phyloP scores from a whole-genome alignment of 2,329 filamentous ascomycete species.

The Cladorrhinum sp. region DNA sequence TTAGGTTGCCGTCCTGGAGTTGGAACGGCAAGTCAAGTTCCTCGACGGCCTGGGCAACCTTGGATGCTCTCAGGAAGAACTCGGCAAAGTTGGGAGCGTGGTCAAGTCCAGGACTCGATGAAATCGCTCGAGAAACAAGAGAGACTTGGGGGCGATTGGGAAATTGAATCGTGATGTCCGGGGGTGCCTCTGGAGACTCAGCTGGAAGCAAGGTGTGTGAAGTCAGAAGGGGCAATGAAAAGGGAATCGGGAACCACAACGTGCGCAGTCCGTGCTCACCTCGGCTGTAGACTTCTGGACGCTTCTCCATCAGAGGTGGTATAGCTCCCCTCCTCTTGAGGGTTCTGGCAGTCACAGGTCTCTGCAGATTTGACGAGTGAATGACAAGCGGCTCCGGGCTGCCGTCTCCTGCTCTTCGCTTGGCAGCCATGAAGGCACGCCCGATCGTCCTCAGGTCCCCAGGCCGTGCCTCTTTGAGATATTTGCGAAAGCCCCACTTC shows the following conservation, averaged over 20 bases:
- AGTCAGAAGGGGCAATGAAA: no score
- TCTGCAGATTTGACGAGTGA: background rate
- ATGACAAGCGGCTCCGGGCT: background rate
- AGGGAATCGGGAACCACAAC: no score
- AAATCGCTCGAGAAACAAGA: no score
- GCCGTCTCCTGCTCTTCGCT: background rate
- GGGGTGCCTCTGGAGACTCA: no score
- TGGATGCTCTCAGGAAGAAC: no score
- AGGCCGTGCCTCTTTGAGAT: background rate
- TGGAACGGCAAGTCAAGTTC: no score
- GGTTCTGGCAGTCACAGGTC: background rate
- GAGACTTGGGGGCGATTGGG: no score
- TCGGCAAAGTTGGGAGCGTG: no score
- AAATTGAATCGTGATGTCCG: no score
- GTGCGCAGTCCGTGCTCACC: background rate
- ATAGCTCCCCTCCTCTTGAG: background rate
- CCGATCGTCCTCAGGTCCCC: background rate
- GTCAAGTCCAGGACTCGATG: no score
- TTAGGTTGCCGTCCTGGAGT: no score
- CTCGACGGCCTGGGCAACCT: background rate
- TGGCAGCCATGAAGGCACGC: background rate
- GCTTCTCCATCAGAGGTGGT: background rate
- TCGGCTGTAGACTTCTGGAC: background rate
- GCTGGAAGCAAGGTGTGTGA: no score
- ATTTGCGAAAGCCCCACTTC: conserved; percentile 1